Percentiles rank a stretch among this genome's conserved stretches.
Conservation (phyloP, 179 eudicot species). For the Beta corolliflora region DNA sequence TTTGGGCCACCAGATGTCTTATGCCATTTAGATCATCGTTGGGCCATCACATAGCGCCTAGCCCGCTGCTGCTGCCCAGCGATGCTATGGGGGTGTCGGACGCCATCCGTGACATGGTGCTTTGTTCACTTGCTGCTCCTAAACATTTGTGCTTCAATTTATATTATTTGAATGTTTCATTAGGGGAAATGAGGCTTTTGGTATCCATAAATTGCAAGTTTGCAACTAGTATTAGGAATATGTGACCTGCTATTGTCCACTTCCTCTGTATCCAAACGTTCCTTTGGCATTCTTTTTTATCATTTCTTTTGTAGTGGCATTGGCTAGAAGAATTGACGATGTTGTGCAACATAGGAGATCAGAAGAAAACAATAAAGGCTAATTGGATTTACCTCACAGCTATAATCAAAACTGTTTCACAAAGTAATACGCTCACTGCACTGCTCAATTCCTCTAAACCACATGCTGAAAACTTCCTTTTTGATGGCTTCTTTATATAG, state of each 20-base stretch:
- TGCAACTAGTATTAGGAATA: too few relatives aligned
- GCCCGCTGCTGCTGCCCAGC: too few relatives aligned
- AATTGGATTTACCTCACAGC: neutral
- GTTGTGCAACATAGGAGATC: neutral
- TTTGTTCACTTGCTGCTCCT: neutral
- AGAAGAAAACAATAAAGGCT: neutral
- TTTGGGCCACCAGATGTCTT: too few relatives aligned
- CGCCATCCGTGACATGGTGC: neutral
- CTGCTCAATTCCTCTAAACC: neutral
- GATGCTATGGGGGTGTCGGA: too few relatives aligned
- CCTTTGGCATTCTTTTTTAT: neutral
- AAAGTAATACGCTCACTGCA: neutral
- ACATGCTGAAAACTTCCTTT: too few relatives aligned
- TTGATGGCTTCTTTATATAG: too few relatives aligned
- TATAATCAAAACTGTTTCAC: neutral
- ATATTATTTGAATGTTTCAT: constrained; percentile 1
- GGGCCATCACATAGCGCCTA: too few relatives aligned
- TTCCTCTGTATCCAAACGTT: neutral
- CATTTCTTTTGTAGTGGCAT: neutral
- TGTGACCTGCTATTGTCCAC: neutral
- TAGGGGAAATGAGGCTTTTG: too few relatives aligned
- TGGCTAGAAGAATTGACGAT: neutral
- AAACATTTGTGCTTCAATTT: neutral
- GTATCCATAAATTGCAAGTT: too few relatives aligned
- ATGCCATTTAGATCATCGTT: too few relatives aligned